A percentile compares a stretch with the other conserved stretches of the same genome.
Conservation (phyloP, 441 rosid species). For the Populus hybrid region DNA sequence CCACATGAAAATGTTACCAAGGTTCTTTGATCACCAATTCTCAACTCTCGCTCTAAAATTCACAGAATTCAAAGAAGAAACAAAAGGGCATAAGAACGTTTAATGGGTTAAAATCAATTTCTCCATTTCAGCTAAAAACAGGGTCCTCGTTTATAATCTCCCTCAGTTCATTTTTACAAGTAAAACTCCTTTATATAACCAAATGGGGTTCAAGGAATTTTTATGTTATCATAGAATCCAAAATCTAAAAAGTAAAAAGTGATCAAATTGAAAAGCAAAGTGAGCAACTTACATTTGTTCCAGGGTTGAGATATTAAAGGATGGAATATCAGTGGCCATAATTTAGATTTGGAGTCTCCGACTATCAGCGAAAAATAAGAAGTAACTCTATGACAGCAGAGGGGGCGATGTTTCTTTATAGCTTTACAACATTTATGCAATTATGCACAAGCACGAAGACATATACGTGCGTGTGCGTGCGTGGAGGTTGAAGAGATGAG, state of each 20-base stretch:
- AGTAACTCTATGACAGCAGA: background rate
- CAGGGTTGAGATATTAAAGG: constrained; percentile 12
- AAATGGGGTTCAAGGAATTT: background rate
- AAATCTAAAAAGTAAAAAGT: background rate
- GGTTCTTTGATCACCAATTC: background rate
- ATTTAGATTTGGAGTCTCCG: background rate
- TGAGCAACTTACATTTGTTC: constrained; percentile 28
- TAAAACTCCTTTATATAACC: background rate
- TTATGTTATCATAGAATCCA: background rate
- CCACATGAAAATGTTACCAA: background rate
- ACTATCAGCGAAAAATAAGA: background rate
- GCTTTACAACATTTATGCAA: background rate
- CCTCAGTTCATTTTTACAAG: background rate
- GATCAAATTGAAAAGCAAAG: background rate
- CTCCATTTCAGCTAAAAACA: background rate
- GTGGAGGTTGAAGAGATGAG: background rate
- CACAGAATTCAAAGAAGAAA: background rate
- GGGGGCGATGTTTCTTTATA: background rate
- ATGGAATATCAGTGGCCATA: constrained; percentile 33
- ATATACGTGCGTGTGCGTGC: background rate
- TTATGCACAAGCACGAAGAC: background rate
- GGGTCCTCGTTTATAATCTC: background rate
- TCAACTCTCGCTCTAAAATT: background rate
- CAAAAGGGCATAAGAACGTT: background rate
- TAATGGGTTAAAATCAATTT: background rate